Percentiles rank a stretch among this genome's conserved stretches.
Conservation (phyloP, 1,139 yeast species). For the Wickerhamiella pararugosa region DNA sequence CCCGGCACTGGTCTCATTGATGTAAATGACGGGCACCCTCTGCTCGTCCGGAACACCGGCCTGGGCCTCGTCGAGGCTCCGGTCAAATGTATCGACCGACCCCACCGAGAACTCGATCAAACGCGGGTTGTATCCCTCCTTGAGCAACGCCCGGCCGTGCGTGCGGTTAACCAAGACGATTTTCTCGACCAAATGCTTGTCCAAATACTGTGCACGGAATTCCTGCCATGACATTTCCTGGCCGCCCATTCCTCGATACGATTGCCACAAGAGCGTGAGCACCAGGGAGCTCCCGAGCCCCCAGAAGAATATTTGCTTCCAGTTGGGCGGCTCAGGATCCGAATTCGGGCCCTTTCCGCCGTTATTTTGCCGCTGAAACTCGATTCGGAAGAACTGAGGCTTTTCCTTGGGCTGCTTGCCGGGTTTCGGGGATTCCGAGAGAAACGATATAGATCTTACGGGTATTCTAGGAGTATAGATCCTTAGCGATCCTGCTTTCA, state of each 20-base stretch:
- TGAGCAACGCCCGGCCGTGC: constrained; percentile 41
- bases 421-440: background rate
- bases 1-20: constrained; percentile 49
- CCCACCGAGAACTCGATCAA: constrained; percentile 59
- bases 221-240: constrained; percentile 67
- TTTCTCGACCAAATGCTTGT: constrained; percentile 67
- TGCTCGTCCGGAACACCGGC: constrained; percentile 46
- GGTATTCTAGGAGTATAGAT: too few relatives aligned
- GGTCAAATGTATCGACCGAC: constrained; percentile 82
- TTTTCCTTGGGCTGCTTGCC: background rate
- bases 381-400: constrained; percentile 6
- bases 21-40: constrained; percentile 73
- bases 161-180: constrained; percentile 63
- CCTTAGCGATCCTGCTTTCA: too few relatives aligned
- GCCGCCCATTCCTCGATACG: constrained; percentile 7
- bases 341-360: constrained; percentile 7
- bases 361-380: constrained; percentile 6
- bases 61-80: constrained; percentile 54
- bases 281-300: constrained; percentile 15
- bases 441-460: too few relatives aligned
- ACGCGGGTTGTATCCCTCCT: constrained; percentile 12
- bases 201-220: constrained; percentile 66
- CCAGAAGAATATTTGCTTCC: constrained; percentile 13
- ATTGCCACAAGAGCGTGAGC: constrained; percentile 11
- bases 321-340: constrained; percentile 11